phyloP scores from a whole-genome alignment of 306 rosid species.

The Pyrus pyrifolia region DNA sequence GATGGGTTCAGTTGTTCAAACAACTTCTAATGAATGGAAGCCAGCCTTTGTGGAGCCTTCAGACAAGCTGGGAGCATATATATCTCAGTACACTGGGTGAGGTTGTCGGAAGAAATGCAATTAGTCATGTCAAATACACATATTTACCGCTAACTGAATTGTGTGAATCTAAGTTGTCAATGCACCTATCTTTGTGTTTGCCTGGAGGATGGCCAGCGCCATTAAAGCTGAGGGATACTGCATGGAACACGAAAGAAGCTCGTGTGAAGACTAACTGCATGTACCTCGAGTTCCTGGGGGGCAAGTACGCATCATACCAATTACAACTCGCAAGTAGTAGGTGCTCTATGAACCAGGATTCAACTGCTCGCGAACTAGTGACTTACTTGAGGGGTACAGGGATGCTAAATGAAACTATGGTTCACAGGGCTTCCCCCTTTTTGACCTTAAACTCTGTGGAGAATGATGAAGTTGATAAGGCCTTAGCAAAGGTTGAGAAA shows the following conservation, averaged over 20 bases:
- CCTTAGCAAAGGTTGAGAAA: slow-evolving; percentile 25
- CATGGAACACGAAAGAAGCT: slow-evolving; percentile 57
- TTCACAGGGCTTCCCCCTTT: slow-evolving; percentile 35
- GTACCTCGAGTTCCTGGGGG: slow-evolving; percentile 66
- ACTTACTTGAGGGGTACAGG: slow-evolving; percentile 34
- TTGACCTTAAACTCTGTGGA: slow-evolving; percentile 8
- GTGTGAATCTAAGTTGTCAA: slow-evolving; percentile 29
- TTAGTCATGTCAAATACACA: slow-evolving; percentile 36
- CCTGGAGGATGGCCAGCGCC: slow-evolving; percentile 93
- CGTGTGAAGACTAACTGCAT: slow-evolving; percentile 58
- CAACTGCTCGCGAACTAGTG: slow-evolving; percentile 16
- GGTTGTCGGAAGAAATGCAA: slow-evolving; percentile 40
- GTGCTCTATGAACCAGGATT: slow-evolving; percentile 8
- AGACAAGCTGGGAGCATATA: slow-evolving; percentile 77
- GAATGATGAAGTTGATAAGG: slow-evolving; percentile 27
- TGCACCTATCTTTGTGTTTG: slow-evolving; percentile 33
- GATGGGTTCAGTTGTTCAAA: slow-evolving; percentile 82
- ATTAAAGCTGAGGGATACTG: slow-evolving; percentile 45
- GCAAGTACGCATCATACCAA: slow-evolving; percentile 48
- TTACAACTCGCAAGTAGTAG: slow-evolving; percentile 26
- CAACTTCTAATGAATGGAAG: slow-evolving; percentile 66
- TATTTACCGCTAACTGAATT: slow-evolving; percentile 32
- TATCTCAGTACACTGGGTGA: slow-evolving; percentile 75
- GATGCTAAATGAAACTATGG: slow-evolving; percentile 32
- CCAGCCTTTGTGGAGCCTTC: slow-evolving; percentile 73